Conservation (phyloP, 2,329 filamentous ascomycete species). For the Ascosphaera aggregata region DNA sequence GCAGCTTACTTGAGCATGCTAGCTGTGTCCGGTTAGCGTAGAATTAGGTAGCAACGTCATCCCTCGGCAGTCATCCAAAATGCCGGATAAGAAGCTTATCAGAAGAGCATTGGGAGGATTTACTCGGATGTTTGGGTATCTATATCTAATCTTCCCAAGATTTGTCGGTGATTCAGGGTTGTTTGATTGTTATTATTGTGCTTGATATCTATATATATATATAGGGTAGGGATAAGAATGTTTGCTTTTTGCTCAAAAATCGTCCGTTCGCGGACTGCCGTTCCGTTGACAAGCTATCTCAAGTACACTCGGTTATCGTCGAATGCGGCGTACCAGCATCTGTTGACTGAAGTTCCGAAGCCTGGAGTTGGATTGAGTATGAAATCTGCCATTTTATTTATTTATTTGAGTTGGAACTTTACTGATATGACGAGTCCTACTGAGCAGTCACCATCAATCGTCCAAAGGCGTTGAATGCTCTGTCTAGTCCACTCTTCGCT, state of each 20-base stretch:
- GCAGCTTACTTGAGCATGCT: no score
- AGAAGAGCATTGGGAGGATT: no score
- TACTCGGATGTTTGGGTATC: no score
- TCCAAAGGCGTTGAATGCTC: conserved; percentile 84
- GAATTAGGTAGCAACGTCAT: no score
- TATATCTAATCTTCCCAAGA: no score
- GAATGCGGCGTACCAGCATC: conserved; percentile 45
- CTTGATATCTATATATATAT: no score
- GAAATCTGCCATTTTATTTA: conserved; percentile 6
- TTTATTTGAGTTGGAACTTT: conserved; percentile 37
- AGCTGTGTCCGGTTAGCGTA: no score
- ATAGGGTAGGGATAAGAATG: no score
- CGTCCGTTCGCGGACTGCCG: conserved; percentile 28
- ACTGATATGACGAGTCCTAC: neutral
- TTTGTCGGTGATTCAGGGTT: no score
- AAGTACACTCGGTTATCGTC: conserved; percentile 17
- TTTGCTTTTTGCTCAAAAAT: conserved; percentile 30
- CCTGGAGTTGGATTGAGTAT: conserved; percentile 79
- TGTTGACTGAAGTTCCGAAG: conserved; percentile 60
- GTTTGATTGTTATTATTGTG: no score
- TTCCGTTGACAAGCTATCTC: conserved; percentile 15
- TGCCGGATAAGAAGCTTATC: no score
- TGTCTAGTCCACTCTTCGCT: conserved; percentile 70
- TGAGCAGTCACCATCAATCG: conserved; percentile 66
- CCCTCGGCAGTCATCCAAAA: no score